phyloP scores from a whole-genome alignment of 129 eudicot genomes.

The Flaveria trinervia region DNA sequence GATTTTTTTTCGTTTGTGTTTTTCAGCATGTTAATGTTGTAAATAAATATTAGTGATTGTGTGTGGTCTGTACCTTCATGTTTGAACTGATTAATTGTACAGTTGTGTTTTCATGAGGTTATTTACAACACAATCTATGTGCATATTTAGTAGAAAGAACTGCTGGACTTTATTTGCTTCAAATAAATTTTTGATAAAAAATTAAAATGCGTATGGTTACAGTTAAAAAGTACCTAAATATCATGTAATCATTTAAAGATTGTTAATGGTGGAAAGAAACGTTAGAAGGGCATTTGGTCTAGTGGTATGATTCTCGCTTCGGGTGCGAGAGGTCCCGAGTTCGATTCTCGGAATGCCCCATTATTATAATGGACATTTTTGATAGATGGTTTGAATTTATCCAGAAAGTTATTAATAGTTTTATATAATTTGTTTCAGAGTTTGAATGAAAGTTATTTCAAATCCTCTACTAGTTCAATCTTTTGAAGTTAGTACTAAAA shows the following conservation, averaged over 20 bases:
- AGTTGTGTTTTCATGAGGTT: not conserved
- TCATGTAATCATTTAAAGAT: too few species aligned
- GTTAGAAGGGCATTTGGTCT: conserved; percentile 67
- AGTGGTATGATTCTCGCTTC: conserved; percentile 87
- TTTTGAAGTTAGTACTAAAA: too few species aligned
- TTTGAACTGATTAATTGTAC: not conserved
- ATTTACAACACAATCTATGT: conserved; percentile 15
- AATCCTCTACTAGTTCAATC: too few species aligned
- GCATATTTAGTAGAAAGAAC: not conserved
- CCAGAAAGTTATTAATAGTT: too few species aligned
- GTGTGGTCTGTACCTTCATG: not conserved
- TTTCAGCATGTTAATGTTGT: not conserved
- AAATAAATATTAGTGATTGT: not conserved
- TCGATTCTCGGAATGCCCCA: conserved; percentile 92
- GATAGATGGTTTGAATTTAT: too few species aligned
- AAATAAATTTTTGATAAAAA: too few species aligned
- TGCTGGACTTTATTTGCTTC: not conserved
- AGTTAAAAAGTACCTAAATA: too few species aligned
- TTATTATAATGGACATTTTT: too few species aligned
- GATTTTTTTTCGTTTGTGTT: not conserved
- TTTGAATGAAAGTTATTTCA: too few species aligned
- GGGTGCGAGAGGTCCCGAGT: conserved; percentile 95
- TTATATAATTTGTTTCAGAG: too few species aligned
- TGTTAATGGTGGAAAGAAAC: not conserved
- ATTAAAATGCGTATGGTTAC: too few species aligned